Evolutionary conservation across 2,329 filamentous ascomycete species (phyloP).

Genomic region (Colletotrichum plurivorum): DNA sequence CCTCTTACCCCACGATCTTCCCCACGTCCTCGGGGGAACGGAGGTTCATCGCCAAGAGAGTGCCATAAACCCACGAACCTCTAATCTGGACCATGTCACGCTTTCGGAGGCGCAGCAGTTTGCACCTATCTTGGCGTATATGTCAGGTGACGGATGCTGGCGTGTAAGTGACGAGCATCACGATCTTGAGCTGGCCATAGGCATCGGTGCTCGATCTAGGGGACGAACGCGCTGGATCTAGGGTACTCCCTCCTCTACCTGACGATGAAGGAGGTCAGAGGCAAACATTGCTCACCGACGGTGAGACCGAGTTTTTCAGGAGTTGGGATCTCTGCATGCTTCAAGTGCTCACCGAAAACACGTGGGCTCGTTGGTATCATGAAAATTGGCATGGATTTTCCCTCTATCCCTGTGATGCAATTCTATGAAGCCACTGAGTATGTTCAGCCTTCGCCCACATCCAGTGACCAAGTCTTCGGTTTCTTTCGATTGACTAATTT

Average conservation of each 20-base stretch:
- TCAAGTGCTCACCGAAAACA: background rate
- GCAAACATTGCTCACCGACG: background rate
- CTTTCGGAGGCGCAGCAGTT: background rate
- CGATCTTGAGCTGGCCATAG: background rate
- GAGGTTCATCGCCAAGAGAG: conserved; percentile 21
- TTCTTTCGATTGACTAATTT: background rate
- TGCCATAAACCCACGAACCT: background rate
- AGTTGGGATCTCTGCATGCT: no score
- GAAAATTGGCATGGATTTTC: conserved; percentile 2
- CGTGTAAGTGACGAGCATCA: background rate
- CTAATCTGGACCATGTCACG: background rate
- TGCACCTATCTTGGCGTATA: background rate
- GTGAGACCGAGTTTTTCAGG: no score
- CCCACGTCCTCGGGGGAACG: conserved; percentile 21
- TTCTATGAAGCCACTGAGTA: conserved; percentile 2
- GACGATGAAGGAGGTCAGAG: background rate
- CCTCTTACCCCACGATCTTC: background rate
- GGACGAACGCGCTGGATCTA: background rate
- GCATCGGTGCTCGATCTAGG: background rate
- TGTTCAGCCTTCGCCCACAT: background rate
- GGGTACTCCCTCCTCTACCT: background rate
- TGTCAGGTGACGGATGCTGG: background rate
- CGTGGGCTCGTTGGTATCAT: no score
- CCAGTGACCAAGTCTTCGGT: background rate
- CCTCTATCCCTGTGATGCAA: conserved; percentile 8